Base-by-base conservation (phyloP, 1,284 basidiomycete species). In the Omphalotus olearius region DNA sequence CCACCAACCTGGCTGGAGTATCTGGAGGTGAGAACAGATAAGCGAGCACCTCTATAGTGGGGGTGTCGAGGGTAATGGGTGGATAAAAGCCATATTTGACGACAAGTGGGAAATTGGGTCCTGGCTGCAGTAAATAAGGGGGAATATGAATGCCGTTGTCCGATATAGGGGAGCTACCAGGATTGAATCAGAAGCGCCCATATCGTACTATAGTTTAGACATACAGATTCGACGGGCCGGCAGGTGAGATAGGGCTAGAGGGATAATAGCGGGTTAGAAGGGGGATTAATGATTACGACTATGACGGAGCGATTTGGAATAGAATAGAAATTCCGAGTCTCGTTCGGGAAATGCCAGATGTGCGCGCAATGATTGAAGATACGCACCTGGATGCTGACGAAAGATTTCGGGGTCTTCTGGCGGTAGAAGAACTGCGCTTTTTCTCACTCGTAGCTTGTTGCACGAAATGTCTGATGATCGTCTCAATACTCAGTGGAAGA, bases 401-500 rank as follows among this genome's bases (percentile, higher is more conserved):
- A 44, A 78, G 66, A 59, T 82, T 78, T 59, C 84, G 79, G 18
- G 85, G 82, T 64, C 85, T 75, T 57, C 85, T 78, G 56, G 69
- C 73, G 40, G 76, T 64, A 35, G 76, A 69, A 39, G 77, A 69
- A 55, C 69, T 72, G 55, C 88, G 83, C 65, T 89, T 89, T 74
- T 88, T 88, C 71, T 89, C 85, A 64, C 78, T 84, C 3, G 88
- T 90, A 20, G 85, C 86, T 66, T 89, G 87, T 63, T 91, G 88
- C 33, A 90, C 84, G 62, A 71, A 82, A 62, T 90, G 85, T 56
- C 88, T 89, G 62, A 33, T 13, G 30, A 33, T 33, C 13, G 30
- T 4, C 63, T 59, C 56, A 60, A 56, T 56, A 53, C 52, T 59
- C 52, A 51, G 45, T 51, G 50, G 54, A 47, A 50, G 42, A 37